Base-by-base conservation (phyloP, 306 rosid species). In the Quercus engelmannii region DNA sequence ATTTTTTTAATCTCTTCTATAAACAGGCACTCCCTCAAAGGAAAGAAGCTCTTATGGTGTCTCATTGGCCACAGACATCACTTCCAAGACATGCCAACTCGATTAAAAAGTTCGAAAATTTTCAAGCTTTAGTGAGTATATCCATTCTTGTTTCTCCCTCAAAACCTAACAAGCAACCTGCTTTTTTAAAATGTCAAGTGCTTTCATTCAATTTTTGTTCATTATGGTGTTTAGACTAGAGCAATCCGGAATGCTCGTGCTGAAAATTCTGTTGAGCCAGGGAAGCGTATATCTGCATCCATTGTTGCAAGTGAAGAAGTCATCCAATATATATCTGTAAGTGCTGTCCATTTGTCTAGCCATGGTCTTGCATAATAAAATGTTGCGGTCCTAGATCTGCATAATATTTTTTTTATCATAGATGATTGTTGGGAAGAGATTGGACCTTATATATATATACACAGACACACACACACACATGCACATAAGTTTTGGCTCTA, bases 251-350 rank as follows among this genome's bases (percentile, higher is more conserved):
- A 94, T 92, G 94, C 92, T 75, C 89, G 97, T 78, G 97, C 99
- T 78, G 99, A 94, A 89, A 92, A 94, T 85, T 91, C 97, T 73
- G 99, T 94, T 87, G 99, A 91, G 87, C 97, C 97, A 52, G 99
- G 85, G 23, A 94, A 90, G 85, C 89, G 93, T 61, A 91, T 94
- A 85, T 94, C 99, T 57, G 97, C 93, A 63, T 91, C 91, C 18
- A 78, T 92, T 59, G 92, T 92, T 82, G 99, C 99, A 69, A 92
- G 88, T 82, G 86, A 87, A 73, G 99, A 91, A 80, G 97, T 94
- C 58, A 86, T 84, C 79, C 89, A 85, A 61, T 92, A 94, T 79
- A 79, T 91, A 86, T 79, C 88, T 79, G 99, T 94, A 87, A 79
- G 97, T 80, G 76, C 69, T 56, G 61, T 79, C 74, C 68, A 63